phyloP scores from a whole-genome alignment of 495 filamentous ascomycete species.

The Xylaria sp. region DNA sequence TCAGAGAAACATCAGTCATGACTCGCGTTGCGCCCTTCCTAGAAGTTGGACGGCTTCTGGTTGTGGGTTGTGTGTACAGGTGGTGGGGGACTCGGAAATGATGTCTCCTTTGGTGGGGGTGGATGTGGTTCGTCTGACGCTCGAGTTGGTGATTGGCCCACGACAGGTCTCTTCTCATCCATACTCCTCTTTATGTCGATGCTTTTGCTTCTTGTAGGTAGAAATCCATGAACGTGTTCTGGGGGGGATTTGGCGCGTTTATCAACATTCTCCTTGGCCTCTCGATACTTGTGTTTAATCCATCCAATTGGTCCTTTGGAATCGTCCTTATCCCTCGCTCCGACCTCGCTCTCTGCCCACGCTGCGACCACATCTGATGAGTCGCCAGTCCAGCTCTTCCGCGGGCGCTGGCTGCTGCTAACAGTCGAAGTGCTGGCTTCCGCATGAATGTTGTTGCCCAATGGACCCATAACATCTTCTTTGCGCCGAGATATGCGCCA shows the following conservation, averaged over 20 bases:
- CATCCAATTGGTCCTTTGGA: constrained; percentile 80
- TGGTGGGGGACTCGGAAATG: constrained; percentile 32
- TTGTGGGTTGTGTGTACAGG: constrained; percentile 31
- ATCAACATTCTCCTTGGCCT: constrained; percentile 72
- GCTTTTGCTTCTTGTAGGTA: constrained; percentile 49
- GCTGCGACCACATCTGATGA: constrained; percentile 51
- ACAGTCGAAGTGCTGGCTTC: constrained; percentile 73
- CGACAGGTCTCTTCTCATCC: constrained; percentile 36
- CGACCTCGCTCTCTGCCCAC: constrained; percentile 48
- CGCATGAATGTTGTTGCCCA: constrained; percentile 68
- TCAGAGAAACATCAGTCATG: constrained; percentile 28
- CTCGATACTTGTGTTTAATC: constrained; percentile 83
- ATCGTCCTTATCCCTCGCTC: constrained; percentile 56
- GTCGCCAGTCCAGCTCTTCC: constrained; percentile 65
- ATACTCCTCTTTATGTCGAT: constrained; percentile 47
- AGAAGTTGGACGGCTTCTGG: constrained; percentile 33
- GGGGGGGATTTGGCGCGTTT: constrained; percentile 56
- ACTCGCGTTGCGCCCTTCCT: constrained; percentile 29
- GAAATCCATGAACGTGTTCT: constrained; percentile 39
- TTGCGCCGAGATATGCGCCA: constrained; percentile 78
- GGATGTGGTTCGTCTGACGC: constrained; percentile 25
- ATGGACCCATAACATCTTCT: constrained; percentile 55
- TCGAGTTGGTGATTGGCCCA: constrained; percentile 2
- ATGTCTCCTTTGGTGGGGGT: constrained; percentile 31
- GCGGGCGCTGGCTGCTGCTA: constrained; percentile 61